These are phyloP conservation scores for Globisporangium alternatum DNA, from an alignment of 352 stramenopile species.

Conservation along the genomic window DNA sequence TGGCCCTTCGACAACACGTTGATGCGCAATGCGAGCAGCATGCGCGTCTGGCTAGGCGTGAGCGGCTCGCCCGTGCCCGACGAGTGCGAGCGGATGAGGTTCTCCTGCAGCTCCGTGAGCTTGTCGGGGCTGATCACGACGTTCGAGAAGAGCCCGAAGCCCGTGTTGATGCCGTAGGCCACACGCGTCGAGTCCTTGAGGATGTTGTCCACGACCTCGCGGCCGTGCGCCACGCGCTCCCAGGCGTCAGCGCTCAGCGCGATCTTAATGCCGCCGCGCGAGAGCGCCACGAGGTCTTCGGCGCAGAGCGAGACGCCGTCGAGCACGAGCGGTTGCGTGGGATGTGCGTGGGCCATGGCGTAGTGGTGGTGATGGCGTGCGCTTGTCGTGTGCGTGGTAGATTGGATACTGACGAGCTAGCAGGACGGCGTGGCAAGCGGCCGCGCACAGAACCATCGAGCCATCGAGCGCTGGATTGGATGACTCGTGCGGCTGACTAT, in stretches of 20 bases:
- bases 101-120: constrained; percentile 83
- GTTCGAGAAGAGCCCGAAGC: constrained; percentile 90
- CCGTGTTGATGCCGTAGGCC: constrained; percentile 92
- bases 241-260: constrained; percentile 63
- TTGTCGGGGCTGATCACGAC: constrained; percentile 86
- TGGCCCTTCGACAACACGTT: constrained; percentile 89
- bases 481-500: neutral
- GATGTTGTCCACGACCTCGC: constrained; percentile 87
- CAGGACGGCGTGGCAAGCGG: neutral
- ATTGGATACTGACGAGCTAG: neutral
- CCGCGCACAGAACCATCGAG: neutral
- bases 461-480: neutral
- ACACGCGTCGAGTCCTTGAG: constrained; percentile 74
- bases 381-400: neutral
- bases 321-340: constrained; percentile 33
- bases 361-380: neutral
- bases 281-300: constrained; percentile 71
- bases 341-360: neutral
- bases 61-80: constrained; percentile 80
- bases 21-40: constrained; percentile 86
- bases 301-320: constrained; percentile 66
- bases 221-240: constrained; percentile 65
- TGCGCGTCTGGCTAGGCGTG: constrained; percentile 69
- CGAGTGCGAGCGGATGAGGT: constrained; percentile 80
- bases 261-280: constrained; percentile 54